Evolutionary conservation across 495 filamentous ascomycete genomes (phyloP).

Genomic region (Hypoxylon rickii): DNA sequence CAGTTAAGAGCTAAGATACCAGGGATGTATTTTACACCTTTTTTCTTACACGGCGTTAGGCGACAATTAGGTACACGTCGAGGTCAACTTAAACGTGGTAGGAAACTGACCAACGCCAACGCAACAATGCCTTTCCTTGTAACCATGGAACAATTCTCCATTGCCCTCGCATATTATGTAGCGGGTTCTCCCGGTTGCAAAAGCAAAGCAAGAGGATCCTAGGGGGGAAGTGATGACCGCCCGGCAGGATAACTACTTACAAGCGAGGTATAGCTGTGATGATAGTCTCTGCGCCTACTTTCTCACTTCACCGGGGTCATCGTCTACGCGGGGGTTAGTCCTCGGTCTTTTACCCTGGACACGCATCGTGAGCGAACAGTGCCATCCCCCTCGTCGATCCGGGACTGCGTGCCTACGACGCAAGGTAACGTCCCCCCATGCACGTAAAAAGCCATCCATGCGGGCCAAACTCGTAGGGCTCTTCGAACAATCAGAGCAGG

Average conservation of each 20-base stretch:
- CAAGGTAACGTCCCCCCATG: slow-evolving; percentile 33
- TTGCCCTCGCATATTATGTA: slow-evolving; percentile 7
- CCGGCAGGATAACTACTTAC: slow-evolving; percentile 7
- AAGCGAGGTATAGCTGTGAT: slow-evolving; percentile 14
- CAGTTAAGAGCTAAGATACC: slow-evolving; percentile 5
- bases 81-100: slow-evolving; percentile 5
- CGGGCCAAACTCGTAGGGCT: slow-evolving; percentile 28
- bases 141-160: background rate
- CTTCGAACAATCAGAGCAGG: slow-evolving; percentile 25
- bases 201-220: background rate
- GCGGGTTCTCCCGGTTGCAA: slow-evolving; percentile 13
- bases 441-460: slow-evolving; percentile 23
- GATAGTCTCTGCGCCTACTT: slow-evolving; percentile 11
- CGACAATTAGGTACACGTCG: slow-evolving; percentile 6
- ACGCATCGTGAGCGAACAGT: slow-evolving; percentile 21
- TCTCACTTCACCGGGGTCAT: slow-evolving; percentile 17
- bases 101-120: background rate
- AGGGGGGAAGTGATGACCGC: slow-evolving; percentile 13
- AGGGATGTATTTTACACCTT: slow-evolving; percentile 13
- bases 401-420: slow-evolving; percentile 32
- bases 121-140: background rate
- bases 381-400: slow-evolving; percentile 28
- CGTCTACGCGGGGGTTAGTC: slow-evolving; percentile 23
- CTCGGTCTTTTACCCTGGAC: slow-evolving; percentile 28
- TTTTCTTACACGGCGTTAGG: slow-evolving; percentile 6